Base-by-base conservation (phyloP, 768 basidiomycete species). In the Roridomyces roridus region DNA sequence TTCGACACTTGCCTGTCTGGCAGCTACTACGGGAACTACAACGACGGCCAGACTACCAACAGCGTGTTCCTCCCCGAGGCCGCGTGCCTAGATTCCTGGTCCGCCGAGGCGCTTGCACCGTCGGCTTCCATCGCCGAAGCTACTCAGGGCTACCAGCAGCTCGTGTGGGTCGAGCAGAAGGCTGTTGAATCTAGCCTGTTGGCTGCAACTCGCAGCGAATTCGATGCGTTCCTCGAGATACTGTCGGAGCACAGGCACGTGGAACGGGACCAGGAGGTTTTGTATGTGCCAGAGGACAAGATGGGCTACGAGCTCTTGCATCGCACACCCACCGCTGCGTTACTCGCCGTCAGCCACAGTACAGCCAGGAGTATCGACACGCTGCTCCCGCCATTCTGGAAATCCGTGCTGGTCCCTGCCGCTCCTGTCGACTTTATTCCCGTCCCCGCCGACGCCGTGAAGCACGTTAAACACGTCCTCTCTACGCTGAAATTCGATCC, bases 351-450 rank as follows among this genome's bases (percentile, higher is more conserved):
- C 29, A 72, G 75, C 29, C 62, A 67, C 0, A 69, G 67, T 6
- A 68, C 75, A 25, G 82, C 80, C 42, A 67, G 68, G 43, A 68
- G 68, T 20, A 75, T 94, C 59, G 87, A 90, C 60, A 78, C 77
- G 10, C 64, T 83, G 59, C 77, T 92, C n/a, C 93, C 91, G 1
- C 79, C 77, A 14, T 88, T 84, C 74, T 90, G 91, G 84, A 91
- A 85, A 59, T 81, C 88, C 8, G 83, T 83, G 15, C 75, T 85
- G 2, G 72, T 95, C 11, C 86, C 91, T 3, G 44, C 67, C 5
- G 57, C 63, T 1, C 85, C 88, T 10, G 62, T 79, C 4, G 43
- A 80, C 0, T 81, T 80, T 66, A 57, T 80, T 17, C 81, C 89
- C 21, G 87, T 94, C 20, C 84, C 87, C 1, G 60, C 77, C 15